Base-by-base conservation (phyloP, 768 basidiomycete species). In the Auricularia sp. region DNA sequence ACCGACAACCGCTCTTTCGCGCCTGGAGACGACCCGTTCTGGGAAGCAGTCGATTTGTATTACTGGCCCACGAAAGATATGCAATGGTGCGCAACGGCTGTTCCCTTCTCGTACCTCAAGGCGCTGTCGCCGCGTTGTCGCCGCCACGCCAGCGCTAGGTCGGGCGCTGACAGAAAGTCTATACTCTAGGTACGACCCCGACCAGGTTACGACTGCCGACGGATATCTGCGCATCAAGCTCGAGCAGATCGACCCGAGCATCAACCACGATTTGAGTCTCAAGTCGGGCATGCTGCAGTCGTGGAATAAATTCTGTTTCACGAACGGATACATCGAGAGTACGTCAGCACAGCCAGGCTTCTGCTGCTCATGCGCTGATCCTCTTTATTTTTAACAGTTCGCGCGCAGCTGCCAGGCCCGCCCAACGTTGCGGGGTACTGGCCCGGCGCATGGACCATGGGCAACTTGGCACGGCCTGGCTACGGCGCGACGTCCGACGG, bases 391-490 rank as follows among this genome's bases (percentile, higher is more conserved):
- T 42, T 42, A n/a, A 54, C 53, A 54, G 84, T 87, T 2, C 82
- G 80, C 21, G 70, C 92, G 21, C 90, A 87, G 72, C 72, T 92
- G 68, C 90, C 91, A 18, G 91, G 90, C 6, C 73, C 77, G 10
- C 77, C 81, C 1, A 67, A 70, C 51, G 78, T 80, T 16, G 83
- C 88, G 12, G 93, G 93, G 5, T 79, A 91, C 66, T 92, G 90
- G 91, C 91, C 90, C 42, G 91, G 88, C 68, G 83, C 82, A 1
- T 93, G 91, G 92, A 91, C 88, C 21, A 88, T 90, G 87, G 92
- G 92, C 3, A 96, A 94, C 71, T 80, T 94, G 4, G 92, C 85
- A 1, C 77, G 93, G 47, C 85, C 92, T 0, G 93, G 92, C 5
- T 93, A 90, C 72, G 77, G 84, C 5, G 90, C 86, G 0, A 85